Percentiles rank a stretch among this genome's conserved stretches.
Evolutionary conservation across 495 filamentous ascomycete genomes (phyloP).

Genomic region (Cryomyces antarcticus): DNA sequence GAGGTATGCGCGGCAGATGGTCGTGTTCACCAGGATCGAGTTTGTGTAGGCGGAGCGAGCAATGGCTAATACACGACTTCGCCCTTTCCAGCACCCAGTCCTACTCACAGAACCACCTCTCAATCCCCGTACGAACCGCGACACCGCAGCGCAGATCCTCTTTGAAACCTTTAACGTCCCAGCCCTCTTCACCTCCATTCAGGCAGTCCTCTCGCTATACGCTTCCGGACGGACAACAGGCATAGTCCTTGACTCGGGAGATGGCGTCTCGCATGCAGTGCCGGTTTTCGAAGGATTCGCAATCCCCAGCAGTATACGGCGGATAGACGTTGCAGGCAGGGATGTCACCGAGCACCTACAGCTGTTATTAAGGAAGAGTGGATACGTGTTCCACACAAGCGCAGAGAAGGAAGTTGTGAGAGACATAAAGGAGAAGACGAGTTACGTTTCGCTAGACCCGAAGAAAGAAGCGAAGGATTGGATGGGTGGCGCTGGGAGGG

Average conservation of each 20-base stretch:
- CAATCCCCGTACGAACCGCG: slow-evolving; percentile 88
- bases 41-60: slow-evolving; percentile 1
- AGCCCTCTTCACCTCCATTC: slow-evolving; percentile 87
- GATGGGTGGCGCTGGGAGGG: slow-evolving; percentile 39
- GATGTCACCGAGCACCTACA: slow-evolving; percentile 96
- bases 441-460: slow-evolving; percentile 84
- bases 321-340: slow-evolving; percentile 94
- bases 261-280: slow-evolving; percentile 93
- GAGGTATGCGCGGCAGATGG: slow-evolving; percentile 39
- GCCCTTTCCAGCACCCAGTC: slow-evolving; percentile 54
- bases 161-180: slow-evolving; percentile 99
- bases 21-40: too few relatives aligned
- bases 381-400: slow-evolving; percentile 89
- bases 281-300: slow-evolving; percentile 97
- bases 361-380: slow-evolving; percentile 72
- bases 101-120: slow-evolving; percentile 91
- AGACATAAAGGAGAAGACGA: slow-evolving; percentile 85
- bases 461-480: slow-evolving; percentile 92
- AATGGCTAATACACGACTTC: not conserved
- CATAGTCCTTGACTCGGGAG: slow-evolving; percentile 84
- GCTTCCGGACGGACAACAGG: slow-evolving; percentile 92
- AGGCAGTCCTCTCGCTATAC: slow-evolving; percentile 91
- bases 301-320: slow-evolving; percentile 78
- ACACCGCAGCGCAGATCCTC: slow-evolving; percentile 90
- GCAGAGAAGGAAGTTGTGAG: slow-evolving; percentile 96